Conservation (phyloP, 257 asterid genomes). For the Mentha longifolia region DNA sequence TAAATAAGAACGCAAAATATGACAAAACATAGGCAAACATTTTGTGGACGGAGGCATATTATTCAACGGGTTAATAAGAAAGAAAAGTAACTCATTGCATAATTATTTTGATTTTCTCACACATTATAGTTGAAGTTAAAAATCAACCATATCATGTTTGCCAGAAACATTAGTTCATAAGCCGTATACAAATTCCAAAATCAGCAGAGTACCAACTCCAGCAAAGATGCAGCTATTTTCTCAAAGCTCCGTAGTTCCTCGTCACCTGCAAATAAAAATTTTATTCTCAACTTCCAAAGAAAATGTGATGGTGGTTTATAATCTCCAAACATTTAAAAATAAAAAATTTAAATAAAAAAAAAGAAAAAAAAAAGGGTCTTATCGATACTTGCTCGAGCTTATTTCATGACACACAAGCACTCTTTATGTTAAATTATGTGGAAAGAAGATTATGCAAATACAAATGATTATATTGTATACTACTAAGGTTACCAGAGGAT, state of each 20-base stretch:
- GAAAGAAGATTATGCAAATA: background rate
- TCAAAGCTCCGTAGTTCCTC: constrained; percentile 83
- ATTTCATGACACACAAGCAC: background rate
- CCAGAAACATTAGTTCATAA: no score
- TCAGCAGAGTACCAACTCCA: no score
- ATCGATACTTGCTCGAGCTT: background rate
- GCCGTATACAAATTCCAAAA: background rate
- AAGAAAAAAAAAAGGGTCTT: no score
- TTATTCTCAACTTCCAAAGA: background rate
- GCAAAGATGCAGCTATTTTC: constrained; percentile 45
- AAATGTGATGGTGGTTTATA: no score
- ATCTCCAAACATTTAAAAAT: background rate
- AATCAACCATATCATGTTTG: background rate
- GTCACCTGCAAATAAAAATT: constrained; percentile 56
- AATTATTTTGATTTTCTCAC: no score
- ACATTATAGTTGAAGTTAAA: background rate
- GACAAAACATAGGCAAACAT: no score
- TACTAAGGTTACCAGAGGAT: background rate
- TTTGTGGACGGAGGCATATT: no score
- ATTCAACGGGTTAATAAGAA: no score
- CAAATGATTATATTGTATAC: background rate
- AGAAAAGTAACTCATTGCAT: no score
- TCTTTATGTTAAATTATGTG: background rate
- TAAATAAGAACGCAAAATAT: no score
- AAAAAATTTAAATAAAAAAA: no score